Percentiles rank a stretch among this genome's conserved stretches.
phyloP scores from a whole-genome alignment of 2,329 filamentous ascomycete genomes.

The Byssochlamys sp. region DNA sequence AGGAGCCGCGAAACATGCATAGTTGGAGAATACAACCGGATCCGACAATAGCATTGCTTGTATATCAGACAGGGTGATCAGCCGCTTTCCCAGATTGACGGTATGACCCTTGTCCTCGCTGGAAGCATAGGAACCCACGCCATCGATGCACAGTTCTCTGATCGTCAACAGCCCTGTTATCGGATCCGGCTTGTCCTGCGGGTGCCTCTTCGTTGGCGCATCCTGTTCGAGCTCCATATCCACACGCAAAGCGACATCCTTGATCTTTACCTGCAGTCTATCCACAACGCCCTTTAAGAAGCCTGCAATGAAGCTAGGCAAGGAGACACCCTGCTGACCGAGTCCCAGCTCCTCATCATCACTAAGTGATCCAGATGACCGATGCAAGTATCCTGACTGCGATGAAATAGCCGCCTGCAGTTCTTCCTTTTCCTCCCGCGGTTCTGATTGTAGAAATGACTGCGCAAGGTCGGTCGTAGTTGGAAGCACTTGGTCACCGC shows the following conservation, averaged over 20 bases:
- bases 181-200: constrained; percentile 27
- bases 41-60: constrained; percentile 40
- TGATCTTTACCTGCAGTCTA: constrained; percentile 45
- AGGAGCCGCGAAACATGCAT: constrained; percentile 28
- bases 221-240: constrained; percentile 39
- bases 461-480: constrained; percentile 50
- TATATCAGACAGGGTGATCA: constrained; percentile 37
- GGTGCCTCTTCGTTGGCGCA: constrained; percentile 23
- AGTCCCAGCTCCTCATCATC: constrained; percentile 41
- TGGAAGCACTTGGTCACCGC: constrained; percentile 33
- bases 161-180: constrained; percentile 27
- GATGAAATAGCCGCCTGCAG: constrained; percentile 48
- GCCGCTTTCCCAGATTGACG: constrained; percentile 31
- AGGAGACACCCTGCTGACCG: constrained; percentile 45
- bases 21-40: constrained; percentile 39
- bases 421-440: constrained; percentile 47
- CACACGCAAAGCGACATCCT: constrained; percentile 44
- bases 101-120: constrained; percentile 13
- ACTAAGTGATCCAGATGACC: constrained; percentile 38
- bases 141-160: constrained; percentile 25
- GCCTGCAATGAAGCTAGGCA: constrained; percentile 51
- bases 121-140: constrained; percentile 14
- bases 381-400: constrained; percentile 42
- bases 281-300: constrained; percentile 51
- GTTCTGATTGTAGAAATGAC: constrained; percentile 52